Conservation (phyloP, 768 basidiomycete species). For the Coprinopsis marcescibilis region DNA sequence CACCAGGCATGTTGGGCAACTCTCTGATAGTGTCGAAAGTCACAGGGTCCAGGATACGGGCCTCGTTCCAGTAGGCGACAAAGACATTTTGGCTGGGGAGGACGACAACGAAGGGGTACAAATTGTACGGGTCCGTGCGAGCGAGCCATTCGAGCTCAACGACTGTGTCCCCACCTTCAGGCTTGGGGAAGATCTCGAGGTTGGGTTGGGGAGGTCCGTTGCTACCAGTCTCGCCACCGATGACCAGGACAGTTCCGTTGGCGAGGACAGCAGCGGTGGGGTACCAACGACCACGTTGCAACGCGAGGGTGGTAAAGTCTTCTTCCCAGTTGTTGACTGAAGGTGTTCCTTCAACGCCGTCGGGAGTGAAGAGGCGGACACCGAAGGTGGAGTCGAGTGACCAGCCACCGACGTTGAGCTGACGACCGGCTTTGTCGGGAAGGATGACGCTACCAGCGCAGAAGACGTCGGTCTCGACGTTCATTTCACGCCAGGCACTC, state of each 20-base stretch:
- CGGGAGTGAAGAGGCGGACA: constrained; percentile 66
- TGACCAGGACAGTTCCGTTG: constrained; percentile 68
- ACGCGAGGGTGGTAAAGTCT: constrained; percentile 45
- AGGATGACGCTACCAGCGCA: constrained; percentile 70
- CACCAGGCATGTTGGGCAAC: constrained; percentile 70
- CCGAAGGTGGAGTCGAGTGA: constrained; percentile 67
- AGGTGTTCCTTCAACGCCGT: constrained; percentile 61
- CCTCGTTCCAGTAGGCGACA: constrained; percentile 76
- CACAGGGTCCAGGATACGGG: constrained; percentile 62
- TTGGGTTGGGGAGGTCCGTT: constrained; percentile 63
- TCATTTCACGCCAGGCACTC: constrained; percentile 71
- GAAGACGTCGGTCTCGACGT: constrained; percentile 74
- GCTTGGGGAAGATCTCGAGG: constrained; percentile 66
- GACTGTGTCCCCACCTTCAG: constrained; percentile 55
- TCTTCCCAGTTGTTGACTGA: constrained; percentile 81
- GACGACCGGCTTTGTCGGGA: constrained; percentile 66
- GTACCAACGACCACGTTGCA: constrained; percentile 74
- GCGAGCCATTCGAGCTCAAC: constrained; percentile 59
- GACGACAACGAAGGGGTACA: constrained; percentile 73
- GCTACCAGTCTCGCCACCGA: constrained; percentile 71
- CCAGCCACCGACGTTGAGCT: constrained; percentile 67
- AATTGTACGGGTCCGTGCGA: constrained; percentile 73
- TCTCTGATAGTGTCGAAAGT: constrained; percentile 55
- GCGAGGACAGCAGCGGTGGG: constrained; percentile 61
- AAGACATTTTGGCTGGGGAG: constrained; percentile 68